A percentile compares a stretch with the other conserved stretches of the same genome.
These are phyloP conservation scores for Colletotrichum scovillei DNA, from an alignment of 2,329 filamentous ascomycete species.

Conservation along the genomic window DNA sequence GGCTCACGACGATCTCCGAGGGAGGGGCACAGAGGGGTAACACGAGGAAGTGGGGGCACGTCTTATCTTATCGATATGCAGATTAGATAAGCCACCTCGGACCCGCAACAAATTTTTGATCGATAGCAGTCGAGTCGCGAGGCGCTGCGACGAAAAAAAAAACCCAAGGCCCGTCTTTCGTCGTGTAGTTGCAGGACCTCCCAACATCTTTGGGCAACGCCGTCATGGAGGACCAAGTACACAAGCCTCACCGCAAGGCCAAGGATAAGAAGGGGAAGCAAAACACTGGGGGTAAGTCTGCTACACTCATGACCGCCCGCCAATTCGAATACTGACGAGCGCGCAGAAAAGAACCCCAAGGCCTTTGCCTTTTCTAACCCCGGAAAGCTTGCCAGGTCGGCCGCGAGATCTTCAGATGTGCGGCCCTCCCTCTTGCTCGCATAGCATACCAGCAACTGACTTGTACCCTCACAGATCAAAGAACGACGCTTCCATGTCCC, in stretches of 20 bases:
- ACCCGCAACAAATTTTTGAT: constrained; percentile 33
- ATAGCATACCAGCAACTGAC: neutral
- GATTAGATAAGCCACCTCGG: constrained; percentile 21
- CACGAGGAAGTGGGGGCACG: neutral
- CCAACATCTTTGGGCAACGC: constrained; percentile 32
- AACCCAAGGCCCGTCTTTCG: neutral
- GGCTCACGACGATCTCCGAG: neutral
- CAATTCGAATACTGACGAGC: constrained; percentile 37
- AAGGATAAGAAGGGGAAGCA: constrained; percentile 86
- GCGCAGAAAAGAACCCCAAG: constrained; percentile 82
- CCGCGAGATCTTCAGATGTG: constrained; percentile 79
- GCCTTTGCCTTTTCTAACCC: constrained; percentile 88
- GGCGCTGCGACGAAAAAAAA: constrained; percentile 8
- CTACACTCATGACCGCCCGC: neutral
- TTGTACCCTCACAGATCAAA: constrained; percentile 72
- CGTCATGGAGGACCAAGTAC: constrained; percentile 83
- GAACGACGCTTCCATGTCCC: constrained; percentile 97
- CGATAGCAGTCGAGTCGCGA: constrained; percentile 24
- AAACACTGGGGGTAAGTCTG: constrained; percentile 65
- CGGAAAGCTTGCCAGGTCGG: constrained; percentile 81
- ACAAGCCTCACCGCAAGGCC: constrained; percentile 85
- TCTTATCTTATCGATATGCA: neutral
- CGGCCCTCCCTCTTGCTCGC: constrained; percentile 30
- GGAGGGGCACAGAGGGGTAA: neutral
- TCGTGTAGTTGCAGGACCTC: constrained; percentile 15